phyloP scores from a whole-genome alignment of 495 filamentous ascomycete species.

The Neurospora cerealis region DNA sequence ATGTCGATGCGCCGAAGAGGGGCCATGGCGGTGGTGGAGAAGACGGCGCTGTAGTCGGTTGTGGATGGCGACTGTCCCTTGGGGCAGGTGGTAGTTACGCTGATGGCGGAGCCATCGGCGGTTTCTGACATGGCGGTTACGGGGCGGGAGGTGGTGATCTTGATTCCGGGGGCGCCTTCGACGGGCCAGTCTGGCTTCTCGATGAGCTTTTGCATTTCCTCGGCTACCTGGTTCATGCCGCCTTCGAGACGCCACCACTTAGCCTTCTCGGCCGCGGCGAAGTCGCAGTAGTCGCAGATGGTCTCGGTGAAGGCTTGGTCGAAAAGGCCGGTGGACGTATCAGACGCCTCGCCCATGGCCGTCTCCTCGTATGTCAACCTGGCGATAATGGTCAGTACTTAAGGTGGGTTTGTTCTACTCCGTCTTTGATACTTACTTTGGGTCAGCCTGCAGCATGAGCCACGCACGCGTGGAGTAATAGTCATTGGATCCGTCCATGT shows the following conservation, averaged over 20 bases:
- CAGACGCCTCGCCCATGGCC: background rate
- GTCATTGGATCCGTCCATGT: background rate
- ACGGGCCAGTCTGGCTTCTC: background rate
- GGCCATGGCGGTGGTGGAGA: slow-evolving; percentile 21
- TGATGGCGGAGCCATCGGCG: background rate
- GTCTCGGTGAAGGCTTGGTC: slow-evolving; percentile 28
- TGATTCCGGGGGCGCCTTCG: background rate
- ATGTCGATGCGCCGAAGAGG: slow-evolving; percentile 22
- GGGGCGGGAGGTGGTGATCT: slow-evolving; percentile 9
- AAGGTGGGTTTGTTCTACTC: background rate
- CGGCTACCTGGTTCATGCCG: background rate
- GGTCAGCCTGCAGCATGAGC: background rate
- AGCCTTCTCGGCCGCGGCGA: background rate
- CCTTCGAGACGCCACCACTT: slow-evolving; percentile 2
- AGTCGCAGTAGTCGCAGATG: slow-evolving; percentile 26
- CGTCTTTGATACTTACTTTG: background rate
- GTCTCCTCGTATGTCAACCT: slow-evolving; percentile 1
- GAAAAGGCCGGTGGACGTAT: slow-evolving; percentile 21
- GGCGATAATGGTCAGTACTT: background rate
- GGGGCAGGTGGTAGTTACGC: background rate
- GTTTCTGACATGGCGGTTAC: slow-evolving; percentile 11
- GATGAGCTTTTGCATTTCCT: background rate
- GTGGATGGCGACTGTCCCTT: background rate
- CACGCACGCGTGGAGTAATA: slow-evolving; percentile 5
- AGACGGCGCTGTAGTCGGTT: slow-evolving; percentile 17